Percentiles rank a stretch among this genome's conserved stretches.
These are phyloP conservation scores for Tricholoma hemisulphureum DNA, from an alignment of 768 basidiomycete genomes.

Conservation along the genomic window DNA sequence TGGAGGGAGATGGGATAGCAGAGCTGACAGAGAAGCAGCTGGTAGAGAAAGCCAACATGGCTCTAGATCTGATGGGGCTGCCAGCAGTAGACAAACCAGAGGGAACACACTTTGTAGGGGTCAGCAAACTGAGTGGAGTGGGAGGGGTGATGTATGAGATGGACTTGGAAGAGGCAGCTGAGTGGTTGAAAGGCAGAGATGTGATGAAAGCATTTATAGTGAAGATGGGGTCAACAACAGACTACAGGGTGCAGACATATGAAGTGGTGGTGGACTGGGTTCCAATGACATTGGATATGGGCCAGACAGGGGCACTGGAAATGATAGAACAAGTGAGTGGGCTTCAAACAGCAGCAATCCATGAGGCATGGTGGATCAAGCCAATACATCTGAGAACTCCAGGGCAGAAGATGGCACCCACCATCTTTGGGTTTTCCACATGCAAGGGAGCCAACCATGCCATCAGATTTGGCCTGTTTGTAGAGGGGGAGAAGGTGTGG, in stretches of 20 bases:
- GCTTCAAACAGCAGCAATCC: not conserved
- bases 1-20: too few relatives aligned
- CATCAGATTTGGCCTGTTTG: constrained; percentile 9
- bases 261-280: not conserved
- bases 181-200: not conserved
- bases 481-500: constrained; percentile 11
- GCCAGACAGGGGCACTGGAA: not conserved
- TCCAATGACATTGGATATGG: not conserved
- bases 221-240: not conserved
- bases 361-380: not conserved
- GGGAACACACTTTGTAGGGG: too few relatives aligned
- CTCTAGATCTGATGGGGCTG: too few relatives aligned
- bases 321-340: not conserved
- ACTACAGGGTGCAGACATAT: not conserved
- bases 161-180: not conserved
- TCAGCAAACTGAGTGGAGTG: not conserved
- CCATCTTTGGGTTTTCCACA: not conserved
- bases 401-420: not conserved
- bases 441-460: constrained; percentile 11
- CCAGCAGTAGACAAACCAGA: too few relatives aligned
- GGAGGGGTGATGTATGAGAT: not conserved
- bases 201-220: not conserved
- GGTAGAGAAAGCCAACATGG: too few relatives aligned
- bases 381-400: not conserved
- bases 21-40: too few relatives aligned